These are phyloP conservation scores for Naganishia kalamii DNA, from an alignment of 768 basidiomycete genomes.

Conservation along the genomic window DNA sequence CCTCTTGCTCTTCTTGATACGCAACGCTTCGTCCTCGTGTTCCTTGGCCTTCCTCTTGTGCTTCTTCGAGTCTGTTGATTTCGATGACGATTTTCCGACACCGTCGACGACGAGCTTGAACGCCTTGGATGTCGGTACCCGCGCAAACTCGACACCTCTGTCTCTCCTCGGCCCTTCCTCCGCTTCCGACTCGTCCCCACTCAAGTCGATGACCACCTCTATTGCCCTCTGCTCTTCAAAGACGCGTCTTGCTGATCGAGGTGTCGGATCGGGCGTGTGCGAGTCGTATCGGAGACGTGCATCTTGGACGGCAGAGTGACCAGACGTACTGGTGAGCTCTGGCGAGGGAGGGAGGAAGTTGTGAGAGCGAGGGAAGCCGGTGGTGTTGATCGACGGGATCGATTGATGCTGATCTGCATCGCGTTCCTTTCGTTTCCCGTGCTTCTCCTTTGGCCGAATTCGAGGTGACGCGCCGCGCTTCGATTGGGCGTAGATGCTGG, in stretches of 20 bases:
- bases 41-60: background rate
- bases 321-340: constrained; percentile 1
- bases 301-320: background rate
- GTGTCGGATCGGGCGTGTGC: background rate
- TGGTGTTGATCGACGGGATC: background rate
- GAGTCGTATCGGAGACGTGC: background rate
- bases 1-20: background rate
- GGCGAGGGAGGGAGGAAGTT: background rate
- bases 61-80: no score
- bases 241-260: background rate
- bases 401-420: background rate
- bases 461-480: background rate
- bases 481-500: background rate
- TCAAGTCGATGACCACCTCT: background rate
- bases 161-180: no score
- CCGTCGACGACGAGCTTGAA: no score
- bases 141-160: no score
- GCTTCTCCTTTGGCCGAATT: background rate
- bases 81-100: no score
- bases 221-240: background rate
- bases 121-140: no score
- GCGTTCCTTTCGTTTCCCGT: background rate
- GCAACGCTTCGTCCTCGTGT: no score
- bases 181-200: no score
- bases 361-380: background rate